Conservation (phyloP, 2,329 filamentous ascomycete genomes). For the Paracoccidioides brasiliensis region DNA sequence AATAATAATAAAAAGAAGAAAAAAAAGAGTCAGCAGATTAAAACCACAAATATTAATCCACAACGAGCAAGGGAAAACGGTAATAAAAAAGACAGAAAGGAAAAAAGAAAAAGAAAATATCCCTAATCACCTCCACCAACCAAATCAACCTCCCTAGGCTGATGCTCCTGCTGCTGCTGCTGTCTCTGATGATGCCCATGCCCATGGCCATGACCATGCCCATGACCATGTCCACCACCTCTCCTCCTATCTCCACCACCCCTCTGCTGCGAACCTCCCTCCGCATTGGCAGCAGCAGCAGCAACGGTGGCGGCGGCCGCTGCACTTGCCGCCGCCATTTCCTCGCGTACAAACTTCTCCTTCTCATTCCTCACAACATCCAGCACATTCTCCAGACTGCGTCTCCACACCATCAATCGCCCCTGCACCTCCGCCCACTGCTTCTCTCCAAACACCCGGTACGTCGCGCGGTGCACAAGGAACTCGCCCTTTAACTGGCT, state of each 20-base stretch:
- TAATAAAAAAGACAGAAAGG: constrained; percentile 10
- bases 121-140: constrained; percentile 20
- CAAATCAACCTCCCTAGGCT: constrained; percentile 26
- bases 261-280: constrained; percentile 15
- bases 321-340: constrained; percentile 49
- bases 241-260: constrained; percentile 20
- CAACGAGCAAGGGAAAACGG: background rate
- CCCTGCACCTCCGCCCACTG: constrained; percentile 94
- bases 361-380: constrained; percentile 68
- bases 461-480: constrained; percentile 88
- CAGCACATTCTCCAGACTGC: constrained; percentile 66
- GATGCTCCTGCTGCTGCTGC: constrained; percentile 16
- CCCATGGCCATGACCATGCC: constrained; percentile 12
- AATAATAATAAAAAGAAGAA: background rate
- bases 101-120: constrained; percentile 14
- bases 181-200: constrained; percentile 7
- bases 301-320: constrained; percentile 25
- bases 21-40: background rate
- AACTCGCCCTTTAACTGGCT: constrained; percentile 88
- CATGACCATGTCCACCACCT: constrained; percentile 18
- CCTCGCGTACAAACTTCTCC: constrained; percentile 60
- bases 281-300: constrained; percentile 14
- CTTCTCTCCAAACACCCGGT: constrained; percentile 93
- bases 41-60: background rate
- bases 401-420: constrained; percentile 80